Percentiles rank a stretch among this genome's conserved stretches.
Evolutionary conservation across 2,329 filamentous ascomycete species (phyloP).

Genomic region (Pseudopithomyces maydicus): DNA sequence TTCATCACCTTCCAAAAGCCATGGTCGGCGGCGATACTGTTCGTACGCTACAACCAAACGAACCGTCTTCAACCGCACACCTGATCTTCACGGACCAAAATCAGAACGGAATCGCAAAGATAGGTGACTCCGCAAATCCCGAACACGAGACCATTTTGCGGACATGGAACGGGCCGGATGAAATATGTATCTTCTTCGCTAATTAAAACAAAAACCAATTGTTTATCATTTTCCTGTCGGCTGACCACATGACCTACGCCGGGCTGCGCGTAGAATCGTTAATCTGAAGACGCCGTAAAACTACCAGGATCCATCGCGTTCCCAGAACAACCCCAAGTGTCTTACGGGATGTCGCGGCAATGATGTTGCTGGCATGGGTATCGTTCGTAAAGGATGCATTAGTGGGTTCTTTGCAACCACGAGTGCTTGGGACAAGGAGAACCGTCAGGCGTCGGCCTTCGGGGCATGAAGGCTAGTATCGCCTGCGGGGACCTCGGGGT

Average conservation of each 20-base stretch:
- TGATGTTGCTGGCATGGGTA: slow-evolving; percentile 5
- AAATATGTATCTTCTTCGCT: background rate
- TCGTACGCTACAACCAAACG: background rate
- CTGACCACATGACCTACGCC: background rate
- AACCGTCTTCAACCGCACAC: background rate
- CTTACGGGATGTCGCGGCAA: background rate
- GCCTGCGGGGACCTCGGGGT: slow-evolving; percentile 40
- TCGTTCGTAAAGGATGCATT: background rate
- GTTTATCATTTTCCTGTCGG: background rate
- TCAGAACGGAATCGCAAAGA: background rate
- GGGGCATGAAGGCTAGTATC: slow-evolving; percentile 25
- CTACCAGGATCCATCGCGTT: background rate
- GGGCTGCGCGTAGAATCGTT: slow-evolving; percentile 1
- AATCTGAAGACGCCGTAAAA: background rate
- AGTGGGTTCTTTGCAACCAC: background rate
- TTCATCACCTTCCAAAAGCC: background rate
- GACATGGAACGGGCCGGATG: background rate
- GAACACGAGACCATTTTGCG: background rate
- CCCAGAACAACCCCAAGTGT: background rate
- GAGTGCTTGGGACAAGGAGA: background rate
- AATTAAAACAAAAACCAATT: background rate
- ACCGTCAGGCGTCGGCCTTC: background rate
- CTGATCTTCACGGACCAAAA: background rate
- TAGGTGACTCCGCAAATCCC: no score
- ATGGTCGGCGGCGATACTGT: background rate